Percentiles rank a stretch among this genome's conserved stretches.
Evolutionary conservation across 371 early-diverging fungal genomes (phyloP).

Genomic region (Dichotomocladium elegans): DNA sequence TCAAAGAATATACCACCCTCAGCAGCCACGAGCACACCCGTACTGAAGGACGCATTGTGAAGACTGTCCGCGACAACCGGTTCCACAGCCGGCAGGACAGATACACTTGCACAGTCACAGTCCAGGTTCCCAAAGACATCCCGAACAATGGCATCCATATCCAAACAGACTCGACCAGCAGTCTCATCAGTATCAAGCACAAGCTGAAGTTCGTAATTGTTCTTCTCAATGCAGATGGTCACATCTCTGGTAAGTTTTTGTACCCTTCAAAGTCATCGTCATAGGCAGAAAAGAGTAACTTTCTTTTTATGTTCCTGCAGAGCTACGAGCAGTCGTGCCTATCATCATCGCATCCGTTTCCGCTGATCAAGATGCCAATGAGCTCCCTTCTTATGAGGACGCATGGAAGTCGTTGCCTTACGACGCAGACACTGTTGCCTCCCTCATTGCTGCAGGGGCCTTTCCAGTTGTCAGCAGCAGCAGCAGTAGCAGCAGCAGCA

Average conservation of each 20-base stretch:
- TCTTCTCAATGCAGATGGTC: conserved; percentile 43
- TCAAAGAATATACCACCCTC: conserved; percentile 38
- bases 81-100: conserved; percentile 11
- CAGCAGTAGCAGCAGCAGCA: conserved; percentile 4
- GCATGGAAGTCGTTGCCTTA: conserved; percentile 47
- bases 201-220: conserved; percentile 42
- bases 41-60: conserved; percentile 30
- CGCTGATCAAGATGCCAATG: conserved; percentile 36
- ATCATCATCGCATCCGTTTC: conserved; percentile 33
- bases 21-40: conserved; percentile 25
- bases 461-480: neutral
- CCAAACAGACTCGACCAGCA: conserved; percentile 24
- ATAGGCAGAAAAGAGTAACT: too few species aligned
- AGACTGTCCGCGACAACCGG: conserved; percentile 23
- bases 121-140: conserved; percentile 15
- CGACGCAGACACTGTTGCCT: conserved; percentile 27
- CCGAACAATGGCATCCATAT: conserved; percentile 1
- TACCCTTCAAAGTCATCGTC: too few species aligned
- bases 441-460: conserved; percentile 26
- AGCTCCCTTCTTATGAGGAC: conserved; percentile 44
- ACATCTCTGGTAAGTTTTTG: conserved; percentile 45
- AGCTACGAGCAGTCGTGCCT: conserved; percentile 41
- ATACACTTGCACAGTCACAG: conserved; percentile 28
- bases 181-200: conserved; percentile 41
- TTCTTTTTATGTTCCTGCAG: too few species aligned